These are phyloP conservation scores for Knoxia roxburghii DNA, from an alignment of 257 asterid species.

Conservation along the genomic window DNA sequence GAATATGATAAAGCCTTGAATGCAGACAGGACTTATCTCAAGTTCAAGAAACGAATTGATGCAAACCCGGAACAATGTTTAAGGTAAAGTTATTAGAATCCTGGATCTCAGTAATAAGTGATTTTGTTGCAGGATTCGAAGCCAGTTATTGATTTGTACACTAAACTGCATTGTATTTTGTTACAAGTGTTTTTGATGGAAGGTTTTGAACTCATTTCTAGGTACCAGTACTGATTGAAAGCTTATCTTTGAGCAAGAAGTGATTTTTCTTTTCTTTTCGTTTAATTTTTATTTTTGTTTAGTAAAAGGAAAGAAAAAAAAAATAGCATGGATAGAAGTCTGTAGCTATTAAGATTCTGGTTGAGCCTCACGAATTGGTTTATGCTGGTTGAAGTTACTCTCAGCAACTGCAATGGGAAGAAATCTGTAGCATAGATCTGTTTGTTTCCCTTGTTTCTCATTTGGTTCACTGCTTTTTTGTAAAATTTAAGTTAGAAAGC, in stretches of 20 bases:
- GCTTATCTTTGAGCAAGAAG: background rate
- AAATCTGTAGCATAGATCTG: too few relatives aligned
- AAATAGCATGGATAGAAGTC: background rate
- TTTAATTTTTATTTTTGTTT: background rate
- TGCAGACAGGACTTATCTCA: constrained; percentile 84
- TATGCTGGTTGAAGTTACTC: background rate
- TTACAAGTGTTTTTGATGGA: background rate
- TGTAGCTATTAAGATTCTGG: background rate
- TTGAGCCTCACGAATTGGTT: background rate
- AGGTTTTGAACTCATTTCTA: background rate
- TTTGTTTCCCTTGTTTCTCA: background rate
- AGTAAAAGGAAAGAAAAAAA: background rate
- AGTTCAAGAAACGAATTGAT: constrained; percentile 80
- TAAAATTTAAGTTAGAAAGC: background rate
- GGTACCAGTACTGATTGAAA: background rate
- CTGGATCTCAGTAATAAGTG: background rate
- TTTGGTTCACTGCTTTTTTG: background rate
- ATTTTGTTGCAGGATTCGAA: background rate
- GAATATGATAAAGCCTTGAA: constrained; percentile 74
- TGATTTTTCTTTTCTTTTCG: background rate
- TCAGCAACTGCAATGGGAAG: too few relatives aligned
- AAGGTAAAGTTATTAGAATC: constrained; percentile 43
- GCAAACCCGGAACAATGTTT: constrained; percentile 81
- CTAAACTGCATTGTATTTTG: background rate
- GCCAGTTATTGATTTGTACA: background rate